Percentiles rank a stretch among this genome's conserved stretches.
Evolutionary conservation across 371 early-diverging fungal species (phyloP).

Genomic region (Smittium culicis): DNA sequence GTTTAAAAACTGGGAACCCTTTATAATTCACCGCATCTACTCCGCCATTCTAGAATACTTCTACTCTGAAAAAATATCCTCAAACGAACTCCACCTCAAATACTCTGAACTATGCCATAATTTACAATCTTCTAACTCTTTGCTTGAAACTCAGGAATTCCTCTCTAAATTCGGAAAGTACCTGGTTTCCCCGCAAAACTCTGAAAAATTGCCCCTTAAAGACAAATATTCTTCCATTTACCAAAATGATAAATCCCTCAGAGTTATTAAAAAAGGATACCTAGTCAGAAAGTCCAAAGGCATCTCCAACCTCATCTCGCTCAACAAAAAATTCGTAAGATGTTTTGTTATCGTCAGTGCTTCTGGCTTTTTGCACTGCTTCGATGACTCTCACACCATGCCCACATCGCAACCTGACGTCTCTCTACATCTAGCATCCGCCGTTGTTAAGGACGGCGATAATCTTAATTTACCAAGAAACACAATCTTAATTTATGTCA

Average conservation of each 20-base stretch:
- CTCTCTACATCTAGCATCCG: background rate
- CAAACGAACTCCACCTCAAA: too few relatives aligned
- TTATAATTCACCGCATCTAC: too few relatives aligned
- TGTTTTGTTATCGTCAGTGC: background rate
- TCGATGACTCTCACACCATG: slow-evolving; percentile 1
- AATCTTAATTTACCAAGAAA: background rate
- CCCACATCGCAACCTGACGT: background rate
- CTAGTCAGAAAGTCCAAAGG: background rate
- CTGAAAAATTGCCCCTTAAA: too few relatives aligned
- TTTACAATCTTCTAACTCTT: too few relatives aligned
- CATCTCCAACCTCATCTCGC: background rate
- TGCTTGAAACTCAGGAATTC: too few relatives aligned
- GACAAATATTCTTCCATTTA: too few relatives aligned
- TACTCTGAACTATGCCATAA: too few relatives aligned
- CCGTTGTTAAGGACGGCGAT: background rate
- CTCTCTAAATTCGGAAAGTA: too few relatives aligned
- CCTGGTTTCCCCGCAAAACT: too few relatives aligned
- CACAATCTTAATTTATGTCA: background rate
- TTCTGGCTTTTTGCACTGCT: slow-evolving; percentile 7
- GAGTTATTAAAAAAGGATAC: slow-evolving; percentile 1
- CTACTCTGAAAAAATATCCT: too few relatives aligned
- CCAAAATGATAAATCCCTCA: background rate
- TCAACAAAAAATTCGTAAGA: background rate
- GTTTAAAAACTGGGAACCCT: too few relatives aligned
- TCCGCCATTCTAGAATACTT: too few relatives aligned